These are phyloP conservation scores for Umbelopsis vinacea DNA, from an alignment of 192 early-diverging fungal genomes.

Conservation along the genomic window DNA sequence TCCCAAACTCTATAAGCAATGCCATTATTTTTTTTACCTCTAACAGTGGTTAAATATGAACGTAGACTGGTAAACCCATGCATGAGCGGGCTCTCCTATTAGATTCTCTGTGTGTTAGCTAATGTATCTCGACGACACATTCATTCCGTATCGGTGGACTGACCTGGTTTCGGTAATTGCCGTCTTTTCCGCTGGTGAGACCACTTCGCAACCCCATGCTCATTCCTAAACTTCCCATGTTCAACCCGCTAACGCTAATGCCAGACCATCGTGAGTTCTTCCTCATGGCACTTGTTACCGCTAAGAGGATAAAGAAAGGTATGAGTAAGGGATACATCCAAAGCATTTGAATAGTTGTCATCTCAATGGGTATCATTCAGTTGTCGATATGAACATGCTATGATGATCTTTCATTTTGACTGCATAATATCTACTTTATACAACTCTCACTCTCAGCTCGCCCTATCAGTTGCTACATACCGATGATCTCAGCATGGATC, in stretches of 20 bases:
- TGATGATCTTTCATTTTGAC: too few relatives aligned
- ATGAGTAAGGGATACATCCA: background rate
- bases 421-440: too few relatives aligned
- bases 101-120: background rate
- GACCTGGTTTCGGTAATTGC: conserved; percentile 54
- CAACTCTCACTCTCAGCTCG: too few relatives aligned
- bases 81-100: conserved; percentile 70
- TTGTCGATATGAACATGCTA: too few relatives aligned
- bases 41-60: conserved; percentile 55
- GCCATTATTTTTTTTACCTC: conserved; percentile 41
- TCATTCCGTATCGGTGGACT: background rate
- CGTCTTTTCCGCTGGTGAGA: conserved; percentile 44
- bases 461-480: conserved; percentile 18
- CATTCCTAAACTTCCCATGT: conserved; percentile 62
- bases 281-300: conserved; percentile 77
- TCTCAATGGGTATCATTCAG: too few relatives aligned
- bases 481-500: conserved; percentile 75
- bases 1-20: background rate
- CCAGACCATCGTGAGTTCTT: conserved; percentile 82
- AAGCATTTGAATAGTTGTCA: too few relatives aligned
- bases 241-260: conserved; percentile 57
- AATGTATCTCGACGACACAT: background rate
- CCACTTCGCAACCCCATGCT: conserved; percentile 60
- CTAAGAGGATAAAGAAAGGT: conserved; percentile 7
- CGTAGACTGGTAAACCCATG: conserved; percentile 69